phyloP scores from a whole-genome alignment of 768 basidiomycete genomes.

The Pleurotus salmoneostramineus region DNA sequence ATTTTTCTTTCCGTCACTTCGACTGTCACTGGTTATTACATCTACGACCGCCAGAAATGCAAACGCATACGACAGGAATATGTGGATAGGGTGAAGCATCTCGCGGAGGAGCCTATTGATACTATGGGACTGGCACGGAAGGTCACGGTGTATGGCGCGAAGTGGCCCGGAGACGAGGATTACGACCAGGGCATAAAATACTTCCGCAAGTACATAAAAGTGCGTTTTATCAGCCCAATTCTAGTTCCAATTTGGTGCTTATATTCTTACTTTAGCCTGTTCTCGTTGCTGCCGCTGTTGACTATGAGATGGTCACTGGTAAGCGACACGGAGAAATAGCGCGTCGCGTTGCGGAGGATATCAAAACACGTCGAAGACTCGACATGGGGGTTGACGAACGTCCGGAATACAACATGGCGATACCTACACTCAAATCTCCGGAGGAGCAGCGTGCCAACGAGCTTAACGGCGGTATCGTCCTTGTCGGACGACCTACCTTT shows the following conservation, averaged over 20 bases:
- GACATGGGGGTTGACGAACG: conserved; percentile 59
- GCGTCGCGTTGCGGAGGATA: conserved; percentile 67
- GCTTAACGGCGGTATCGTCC: conserved; percentile 78
- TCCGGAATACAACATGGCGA: conserved; percentile 32
- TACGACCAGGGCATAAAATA: conserved; percentile 78
- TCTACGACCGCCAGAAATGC: conserved; percentile 85
- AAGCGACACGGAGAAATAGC: conserved; percentile 85
- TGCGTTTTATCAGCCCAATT: conserved; percentile 29
- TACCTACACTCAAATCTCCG: conserved; percentile 51
- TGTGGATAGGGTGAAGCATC: conserved; percentile 70
- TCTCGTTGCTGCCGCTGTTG: conserved; percentile 89
- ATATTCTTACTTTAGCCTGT: conserved; percentile 60
- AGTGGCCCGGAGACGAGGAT: conserved; percentile 96
- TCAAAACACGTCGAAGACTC: conserved; percentile 65
- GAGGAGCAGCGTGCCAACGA: conserved; percentile 53
- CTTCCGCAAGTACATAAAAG: conserved; percentile 98
- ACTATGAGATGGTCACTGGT: conserved; percentile 81
- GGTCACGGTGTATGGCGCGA: conserved; percentile 81
- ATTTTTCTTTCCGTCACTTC: conserved; percentile 84
- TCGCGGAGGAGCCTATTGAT: conserved; percentile 66
- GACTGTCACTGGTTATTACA: conserved; percentile 65
- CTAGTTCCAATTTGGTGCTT: conserved; percentile 6
- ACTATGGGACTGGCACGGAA: conserved; percentile 68
- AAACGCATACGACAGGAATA: conserved; percentile 74
- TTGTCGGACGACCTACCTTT: conserved; percentile 86